Evolutionary conservation across 129 eudicot species (phyloP).

Genomic region (Flaveria bidentis): DNA sequence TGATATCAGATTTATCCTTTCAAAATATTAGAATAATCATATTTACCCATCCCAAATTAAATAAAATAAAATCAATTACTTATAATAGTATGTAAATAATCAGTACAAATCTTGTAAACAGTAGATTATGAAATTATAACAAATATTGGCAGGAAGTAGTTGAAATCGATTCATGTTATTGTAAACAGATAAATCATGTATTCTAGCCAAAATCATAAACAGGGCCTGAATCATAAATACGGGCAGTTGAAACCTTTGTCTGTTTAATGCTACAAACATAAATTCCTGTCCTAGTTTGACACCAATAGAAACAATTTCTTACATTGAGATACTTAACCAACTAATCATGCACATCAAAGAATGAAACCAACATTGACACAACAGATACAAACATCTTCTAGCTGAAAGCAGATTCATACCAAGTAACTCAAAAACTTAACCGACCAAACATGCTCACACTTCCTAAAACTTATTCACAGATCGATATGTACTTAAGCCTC

Average conservation of each 20-base stretch:
- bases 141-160: neutral
- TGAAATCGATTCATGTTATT: neutral
- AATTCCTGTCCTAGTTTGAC: neutral
- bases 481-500: neutral
- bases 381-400: neutral
- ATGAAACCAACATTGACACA: neutral
- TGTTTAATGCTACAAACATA: neutral
- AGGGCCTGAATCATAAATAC: neutral
- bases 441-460: neutral
- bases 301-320: neutral
- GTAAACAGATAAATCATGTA: neutral
- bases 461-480: neutral
- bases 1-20: neutral
- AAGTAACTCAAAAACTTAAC: neutral
- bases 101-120: neutral
- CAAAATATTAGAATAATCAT: too few species aligned
- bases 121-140: neutral
- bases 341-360: neutral
- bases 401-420: neutral
- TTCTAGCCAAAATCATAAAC: neutral
- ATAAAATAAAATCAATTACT: too few species aligned
- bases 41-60: too few species aligned
- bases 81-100: too few species aligned
- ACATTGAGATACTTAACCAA: neutral
- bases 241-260: neutral